Conservation (phyloP, 352 stramenopile genomes). For the Thraustochytrium striatum region DNA sequence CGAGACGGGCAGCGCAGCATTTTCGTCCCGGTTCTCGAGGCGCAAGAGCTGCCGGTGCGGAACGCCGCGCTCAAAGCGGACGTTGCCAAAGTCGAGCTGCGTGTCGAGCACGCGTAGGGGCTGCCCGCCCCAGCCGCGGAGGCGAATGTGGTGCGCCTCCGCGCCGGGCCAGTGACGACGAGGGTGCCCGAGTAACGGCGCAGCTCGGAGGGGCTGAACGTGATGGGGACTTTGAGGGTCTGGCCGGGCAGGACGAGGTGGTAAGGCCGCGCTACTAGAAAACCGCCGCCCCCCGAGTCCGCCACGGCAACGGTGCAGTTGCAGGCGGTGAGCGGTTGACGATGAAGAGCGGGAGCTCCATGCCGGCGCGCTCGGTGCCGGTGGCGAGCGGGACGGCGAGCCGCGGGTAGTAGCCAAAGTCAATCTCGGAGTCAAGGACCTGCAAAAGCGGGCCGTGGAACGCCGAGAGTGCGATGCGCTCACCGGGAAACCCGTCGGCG, state of each 20-base stretch:
- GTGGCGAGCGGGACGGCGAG: neutral
- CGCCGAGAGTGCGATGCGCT: slow-evolving; percentile 22
- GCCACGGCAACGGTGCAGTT: neutral
- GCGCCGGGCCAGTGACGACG: neutral
- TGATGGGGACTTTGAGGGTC: neutral
- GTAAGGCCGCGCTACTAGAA: neutral
- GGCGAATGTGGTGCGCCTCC: neutral
- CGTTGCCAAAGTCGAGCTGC: slow-evolving; percentile 8
- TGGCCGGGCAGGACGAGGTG: slow-evolving; percentile 14
- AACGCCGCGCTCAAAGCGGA: neutral
- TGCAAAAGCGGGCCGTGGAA: slow-evolving; percentile 30
- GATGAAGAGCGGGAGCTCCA: neutral
- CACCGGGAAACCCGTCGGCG: neutral
- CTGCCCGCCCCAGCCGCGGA: neutral
- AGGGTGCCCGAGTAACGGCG: slow-evolving; percentile 12
- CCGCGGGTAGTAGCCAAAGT: slow-evolving; percentile 22
- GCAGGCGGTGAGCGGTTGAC: neutral
- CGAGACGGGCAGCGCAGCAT: neutral
- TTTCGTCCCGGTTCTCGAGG: slow-evolving; percentile 24
- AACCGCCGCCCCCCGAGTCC: neutral
- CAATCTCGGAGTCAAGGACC: neutral
- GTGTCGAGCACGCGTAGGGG: neutral
- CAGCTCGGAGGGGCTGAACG: neutral
- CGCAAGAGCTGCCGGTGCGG: neutral
- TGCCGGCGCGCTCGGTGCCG: neutral